phyloP scores from a whole-genome alignment of 2,329 filamentous ascomycete species.

The Aspergillus niger region DNA sequence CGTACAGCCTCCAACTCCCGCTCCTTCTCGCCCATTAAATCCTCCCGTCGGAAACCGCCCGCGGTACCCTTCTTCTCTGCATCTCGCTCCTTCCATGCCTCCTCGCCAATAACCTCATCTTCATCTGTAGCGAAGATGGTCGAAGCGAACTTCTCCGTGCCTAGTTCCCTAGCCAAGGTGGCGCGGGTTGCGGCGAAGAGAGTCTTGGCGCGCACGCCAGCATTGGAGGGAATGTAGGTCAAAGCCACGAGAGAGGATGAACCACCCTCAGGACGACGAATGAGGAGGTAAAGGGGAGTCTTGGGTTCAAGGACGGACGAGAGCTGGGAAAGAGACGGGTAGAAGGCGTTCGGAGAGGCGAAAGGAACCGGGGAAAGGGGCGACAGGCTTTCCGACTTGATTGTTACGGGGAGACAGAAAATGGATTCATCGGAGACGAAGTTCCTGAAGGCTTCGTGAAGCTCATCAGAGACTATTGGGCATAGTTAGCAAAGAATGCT shows the following conservation, averaged over 20 bases:
- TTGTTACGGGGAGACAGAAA: constrained; percentile 52
- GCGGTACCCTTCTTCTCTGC: constrained; percentile 40
- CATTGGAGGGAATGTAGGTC: constrained; percentile 65
- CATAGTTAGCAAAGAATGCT: constrained; percentile 3
- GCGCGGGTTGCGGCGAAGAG: constrained; percentile 66
- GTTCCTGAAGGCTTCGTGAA: constrained; percentile 49
- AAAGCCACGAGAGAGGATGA: constrained; percentile 51
- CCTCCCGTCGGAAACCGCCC: constrained; percentile 40
- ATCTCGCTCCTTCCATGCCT: constrained; percentile 58
- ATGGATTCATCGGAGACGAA: constrained; percentile 44
- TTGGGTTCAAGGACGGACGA: constrained; percentile 56
- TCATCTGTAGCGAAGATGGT: constrained; percentile 62
- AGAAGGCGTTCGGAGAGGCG: constrained; percentile 49
- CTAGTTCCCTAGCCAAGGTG: constrained; percentile 62
- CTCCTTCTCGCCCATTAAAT: constrained; percentile 65
- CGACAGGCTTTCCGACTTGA: constrained; percentile 46
- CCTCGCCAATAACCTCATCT: constrained; percentile 57
- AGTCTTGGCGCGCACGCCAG: constrained; percentile 66
- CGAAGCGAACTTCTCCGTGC: constrained; percentile 61
- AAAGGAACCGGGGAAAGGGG: constrained; percentile 45
- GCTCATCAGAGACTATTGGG: constrained; percentile 46
- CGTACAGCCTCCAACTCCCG: constrained; percentile 58
- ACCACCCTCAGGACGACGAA: constrained; percentile 50
- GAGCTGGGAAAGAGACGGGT: constrained; percentile 53
- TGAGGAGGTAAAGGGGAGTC: constrained; percentile 62